Conservation (phyloP, 306 rosid species). For the Fragaria ananassa region DNA sequence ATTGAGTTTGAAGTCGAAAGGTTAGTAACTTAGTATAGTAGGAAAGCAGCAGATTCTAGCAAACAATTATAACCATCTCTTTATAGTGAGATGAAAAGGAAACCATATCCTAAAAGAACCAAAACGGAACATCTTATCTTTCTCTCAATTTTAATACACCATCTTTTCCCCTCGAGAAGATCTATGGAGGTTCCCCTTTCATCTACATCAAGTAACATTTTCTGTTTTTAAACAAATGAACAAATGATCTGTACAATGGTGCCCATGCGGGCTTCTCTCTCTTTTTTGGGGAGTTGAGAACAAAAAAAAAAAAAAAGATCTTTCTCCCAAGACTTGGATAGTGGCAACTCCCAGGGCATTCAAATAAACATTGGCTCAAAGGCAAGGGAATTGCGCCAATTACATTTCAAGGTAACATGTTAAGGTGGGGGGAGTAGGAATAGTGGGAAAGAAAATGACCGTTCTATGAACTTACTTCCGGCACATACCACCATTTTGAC, state of each 20-base stretch:
- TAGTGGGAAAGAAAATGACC: background rate
- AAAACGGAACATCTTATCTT: slow-evolving; percentile 15
- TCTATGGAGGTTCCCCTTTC: slow-evolving; percentile 26
- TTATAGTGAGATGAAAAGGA: background rate
- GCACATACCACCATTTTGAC: slow-evolving; percentile 32
- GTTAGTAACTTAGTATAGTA: too few species aligned
- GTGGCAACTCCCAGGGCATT: slow-evolving; percentile 34
- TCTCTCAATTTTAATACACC: slow-evolving; percentile 35
- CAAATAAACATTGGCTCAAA: slow-evolving; percentile 31
- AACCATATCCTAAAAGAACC: background rate
- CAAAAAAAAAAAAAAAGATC: slow-evolving; percentile 11
- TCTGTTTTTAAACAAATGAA: slow-evolving; percentile 51
- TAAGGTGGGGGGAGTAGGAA: slow-evolving; percentile 19
- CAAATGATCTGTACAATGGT: slow-evolving; percentile 53
- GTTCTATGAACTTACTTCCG: slow-evolving; percentile 35
- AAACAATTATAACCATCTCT: background rate
- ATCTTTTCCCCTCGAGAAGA: slow-evolving; percentile 31
- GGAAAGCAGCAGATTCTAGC: background rate
- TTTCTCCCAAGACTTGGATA: slow-evolving; percentile 38
- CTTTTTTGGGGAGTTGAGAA: slow-evolving; percentile 10
- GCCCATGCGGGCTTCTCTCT: slow-evolving; percentile 36
- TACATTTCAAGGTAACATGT: slow-evolving; percentile 28
- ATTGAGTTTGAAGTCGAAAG: too few species aligned
- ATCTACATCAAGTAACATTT: slow-evolving; percentile 27
- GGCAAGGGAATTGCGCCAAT: slow-evolving; percentile 27